These are phyloP conservation scores for Cryptococcus deneoformans DNA, from an alignment of 1,284 basidiomycete genomes.

Conservation along the genomic window DNA sequence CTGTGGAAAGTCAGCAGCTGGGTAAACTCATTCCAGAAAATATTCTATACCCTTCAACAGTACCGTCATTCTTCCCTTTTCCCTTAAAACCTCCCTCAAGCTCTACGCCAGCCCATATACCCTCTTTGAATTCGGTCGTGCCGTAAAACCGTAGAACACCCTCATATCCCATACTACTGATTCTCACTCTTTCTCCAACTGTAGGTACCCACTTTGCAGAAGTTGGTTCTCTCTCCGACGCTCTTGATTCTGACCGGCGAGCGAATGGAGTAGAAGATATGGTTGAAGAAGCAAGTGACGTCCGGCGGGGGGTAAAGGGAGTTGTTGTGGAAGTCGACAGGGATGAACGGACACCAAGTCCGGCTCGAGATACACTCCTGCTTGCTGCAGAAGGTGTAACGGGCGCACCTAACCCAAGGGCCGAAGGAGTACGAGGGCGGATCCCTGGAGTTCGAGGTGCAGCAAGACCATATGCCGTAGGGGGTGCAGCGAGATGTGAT, in stretches of 20 bases:
- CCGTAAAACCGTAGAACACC: conserved; percentile 76
- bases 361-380: conserved; percentile 27
- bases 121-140: conserved; percentile 77
- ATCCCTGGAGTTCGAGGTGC: conserved; percentile 36
- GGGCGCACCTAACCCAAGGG: conserved; percentile 20
- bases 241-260: conserved; percentile 36
- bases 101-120: conserved; percentile 88
- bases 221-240: conserved; percentile 18
- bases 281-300: conserved; percentile 35
- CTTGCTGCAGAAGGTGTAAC: conserved; percentile 27
- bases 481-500: conserved; percentile 1
- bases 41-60: conserved; percentile 74
- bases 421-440: conserved; percentile 28
- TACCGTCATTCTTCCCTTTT: conserved; percentile 95
- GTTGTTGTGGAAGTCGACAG: conserved; percentile 24
- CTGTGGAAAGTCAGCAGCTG: conserved; percentile 49
- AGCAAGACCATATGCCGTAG: conserved; percentile 4
- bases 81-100: conserved; percentile 78
- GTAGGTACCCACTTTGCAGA: conserved; percentile 30
- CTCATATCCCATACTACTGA: conserved; percentile 75
- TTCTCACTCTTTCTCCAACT: conserved; percentile 74
- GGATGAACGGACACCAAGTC: conserved; percentile 26
- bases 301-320: conserved; percentile 31
- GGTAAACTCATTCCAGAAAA: background rate
- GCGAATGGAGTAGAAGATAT: conserved; percentile 34